These are phyloP conservation scores for Botrytis sinoallii DNA, from an alignment of 2,329 filamentous ascomycete genomes.

Conservation along the genomic window DNA sequence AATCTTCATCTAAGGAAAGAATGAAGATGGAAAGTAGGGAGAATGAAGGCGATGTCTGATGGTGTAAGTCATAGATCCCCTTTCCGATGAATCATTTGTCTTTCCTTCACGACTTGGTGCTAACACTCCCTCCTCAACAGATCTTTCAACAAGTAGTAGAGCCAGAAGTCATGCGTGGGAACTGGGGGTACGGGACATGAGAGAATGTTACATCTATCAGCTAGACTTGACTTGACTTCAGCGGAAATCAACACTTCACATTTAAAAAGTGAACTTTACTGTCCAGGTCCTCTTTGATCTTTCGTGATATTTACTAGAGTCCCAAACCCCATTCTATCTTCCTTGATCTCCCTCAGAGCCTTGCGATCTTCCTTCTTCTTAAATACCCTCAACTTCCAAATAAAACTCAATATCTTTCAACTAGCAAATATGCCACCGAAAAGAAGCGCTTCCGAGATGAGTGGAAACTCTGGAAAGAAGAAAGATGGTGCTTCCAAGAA, in stretches of 20 bases:
- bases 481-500: no score
- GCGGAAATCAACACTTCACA: not conserved
- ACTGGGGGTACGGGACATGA: not conserved
- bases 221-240: not conserved
- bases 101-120: no score
- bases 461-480: no score
- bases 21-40: not conserved
- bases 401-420: no score
- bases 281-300: no score
- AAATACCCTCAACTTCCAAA: no score
- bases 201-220: not conserved
- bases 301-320: not conserved
- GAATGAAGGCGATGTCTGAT: not conserved
- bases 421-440: no score
- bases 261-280: not conserved
- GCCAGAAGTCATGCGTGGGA: not conserved
- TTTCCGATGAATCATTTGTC: no score
- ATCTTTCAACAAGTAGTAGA: not conserved
- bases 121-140: not conserved
- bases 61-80: not conserved
- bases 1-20: accelerated
- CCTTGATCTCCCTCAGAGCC: no score
- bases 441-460: no score
- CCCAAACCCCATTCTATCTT: not conserved
- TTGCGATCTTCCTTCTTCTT: no score